phyloP scores from a whole-genome alignment of 495 filamentous ascomycete species.

The Penicillium diatomitis region DNA sequence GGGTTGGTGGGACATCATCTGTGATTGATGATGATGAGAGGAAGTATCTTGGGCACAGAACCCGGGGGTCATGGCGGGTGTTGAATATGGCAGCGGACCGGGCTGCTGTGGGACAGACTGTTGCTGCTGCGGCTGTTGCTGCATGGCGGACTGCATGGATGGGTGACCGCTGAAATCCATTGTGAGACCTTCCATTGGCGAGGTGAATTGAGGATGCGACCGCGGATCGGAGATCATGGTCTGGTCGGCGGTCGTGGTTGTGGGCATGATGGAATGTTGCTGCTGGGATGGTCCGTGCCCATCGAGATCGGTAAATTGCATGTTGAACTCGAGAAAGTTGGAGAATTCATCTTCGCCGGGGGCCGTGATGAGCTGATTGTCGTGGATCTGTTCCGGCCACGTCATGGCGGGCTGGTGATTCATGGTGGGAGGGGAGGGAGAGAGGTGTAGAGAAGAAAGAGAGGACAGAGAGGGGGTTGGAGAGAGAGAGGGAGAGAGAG shows the following conservation, averaged over 20 bases:
- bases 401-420: slow-evolving; percentile 32
- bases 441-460: background rate
- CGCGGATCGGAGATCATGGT: slow-evolving; percentile 21
- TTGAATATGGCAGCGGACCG: slow-evolving; percentile 21
- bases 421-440: slow-evolving; percentile 15
- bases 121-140: background rate
- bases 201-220: slow-evolving; percentile 17
- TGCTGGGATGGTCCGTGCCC: slow-evolving; percentile 30
- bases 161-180: slow-evolving; percentile 26
- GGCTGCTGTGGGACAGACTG: slow-evolving; percentile 9
- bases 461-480: background rate
- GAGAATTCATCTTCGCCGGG: slow-evolving; percentile 42
- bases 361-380: slow-evolving; percentile 22
- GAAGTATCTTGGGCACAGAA: slow-evolving; percentile 32
- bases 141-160: slow-evolving; percentile 22
- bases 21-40: slow-evolving; percentile 3
- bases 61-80: slow-evolving; percentile 26
- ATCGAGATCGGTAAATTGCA: slow-evolving; percentile 40
- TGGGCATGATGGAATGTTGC: slow-evolving; percentile 20
- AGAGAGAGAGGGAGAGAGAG: background rate
- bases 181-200: slow-evolving; percentile 23
- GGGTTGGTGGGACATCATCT: slow-evolving; percentile 37
- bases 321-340: slow-evolving; percentile 45
- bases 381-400: slow-evolving; percentile 33
- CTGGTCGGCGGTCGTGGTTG: slow-evolving; percentile 23